Evolutionary conservation across 2,329 filamentous ascomycete genomes (phyloP).

Genomic region (Trichoderma arundinaceum): DNA sequence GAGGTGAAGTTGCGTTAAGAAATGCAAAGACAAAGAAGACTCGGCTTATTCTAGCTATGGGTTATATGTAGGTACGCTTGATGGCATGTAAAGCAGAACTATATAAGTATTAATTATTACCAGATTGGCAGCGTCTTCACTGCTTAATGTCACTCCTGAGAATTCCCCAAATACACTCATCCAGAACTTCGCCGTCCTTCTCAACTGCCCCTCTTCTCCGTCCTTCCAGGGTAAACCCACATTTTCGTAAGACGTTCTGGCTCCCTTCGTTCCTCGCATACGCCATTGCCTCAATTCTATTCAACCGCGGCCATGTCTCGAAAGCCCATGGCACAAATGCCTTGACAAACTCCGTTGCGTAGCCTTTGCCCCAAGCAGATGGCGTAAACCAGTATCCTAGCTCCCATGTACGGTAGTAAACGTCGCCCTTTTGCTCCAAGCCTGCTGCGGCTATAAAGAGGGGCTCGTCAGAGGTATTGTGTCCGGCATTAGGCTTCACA

Average conservation of each 20-base stretch:
- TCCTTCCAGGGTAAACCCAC: slow-evolving; percentile 21
- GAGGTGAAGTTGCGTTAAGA: too few species aligned
- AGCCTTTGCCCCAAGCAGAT: slow-evolving; percentile 53
- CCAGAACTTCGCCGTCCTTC: slow-evolving; percentile 22
- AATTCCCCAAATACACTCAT: slow-evolving; percentile 14
- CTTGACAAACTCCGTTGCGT: slow-evolving; percentile 48
- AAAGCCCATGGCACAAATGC: slow-evolving; percentile 54
- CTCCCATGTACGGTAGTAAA: slow-evolving; percentile 52
- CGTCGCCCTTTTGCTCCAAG: slow-evolving; percentile 45
- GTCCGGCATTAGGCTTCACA: slow-evolving; percentile 37
- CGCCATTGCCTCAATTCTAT: slow-evolving; percentile 33
- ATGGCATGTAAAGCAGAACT: neutral
- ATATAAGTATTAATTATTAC: too few species aligned
- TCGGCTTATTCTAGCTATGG: too few species aligned
- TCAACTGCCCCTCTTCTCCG: slow-evolving; percentile 16
- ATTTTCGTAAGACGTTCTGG: neutral
- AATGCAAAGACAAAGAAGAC: too few species aligned
- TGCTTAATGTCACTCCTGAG: slow-evolving; percentile 12
- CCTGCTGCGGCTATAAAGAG: slow-evolving; percentile 50
- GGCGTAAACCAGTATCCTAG: slow-evolving; percentile 56
- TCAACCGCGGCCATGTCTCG: slow-evolving; percentile 46
- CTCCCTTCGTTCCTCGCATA: slow-evolving; percentile 8
- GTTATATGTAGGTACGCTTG: neutral
- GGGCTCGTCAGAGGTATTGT: slow-evolving; percentile 38
- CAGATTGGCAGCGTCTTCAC: neutral